Evolutionary conservation across 441 rosid genomes (phyloP).

Genomic region (Melastoma candidum): DNA sequence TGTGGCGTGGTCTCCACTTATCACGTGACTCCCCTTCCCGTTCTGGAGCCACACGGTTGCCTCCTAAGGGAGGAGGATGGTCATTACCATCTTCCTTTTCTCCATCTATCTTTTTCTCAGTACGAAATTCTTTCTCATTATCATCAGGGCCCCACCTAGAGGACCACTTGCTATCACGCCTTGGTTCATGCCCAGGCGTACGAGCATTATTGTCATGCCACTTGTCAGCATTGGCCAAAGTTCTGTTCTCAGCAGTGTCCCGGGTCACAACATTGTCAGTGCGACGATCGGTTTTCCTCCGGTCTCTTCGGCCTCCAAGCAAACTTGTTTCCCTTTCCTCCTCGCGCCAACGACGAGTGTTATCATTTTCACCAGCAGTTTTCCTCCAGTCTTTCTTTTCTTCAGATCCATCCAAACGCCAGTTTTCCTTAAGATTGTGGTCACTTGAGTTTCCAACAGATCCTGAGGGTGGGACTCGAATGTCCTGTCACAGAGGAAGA

Average conservation of each 20-base stretch:
- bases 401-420: conserved; percentile 79
- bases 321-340: conserved; percentile 96
- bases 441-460: conserved; percentile 50
- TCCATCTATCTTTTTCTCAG: conserved; percentile 52
- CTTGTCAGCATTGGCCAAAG: conserved; percentile 53
- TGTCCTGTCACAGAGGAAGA: conserved; percentile 40
- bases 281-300: conserved; percentile 74
- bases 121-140: conserved; percentile 70
- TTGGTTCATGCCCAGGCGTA: conserved; percentile 38
- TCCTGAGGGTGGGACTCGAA: conserved; percentile 42
- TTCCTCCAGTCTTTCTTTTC: conserved; percentile 88
- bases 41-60: conserved; percentile 41
- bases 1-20: conserved; percentile 97
- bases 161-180: conserved; percentile 92
- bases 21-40: conserved; percentile 83
- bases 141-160: conserved; percentile 99
- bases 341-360: conserved; percentile 81
- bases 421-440: conserved; percentile 55
- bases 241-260: conserved; percentile 50
- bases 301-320: conserved; percentile 68
- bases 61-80: conserved; percentile 29
- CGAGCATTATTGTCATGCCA: conserved; percentile 47
- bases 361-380: conserved; percentile 43
- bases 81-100: conserved; percentile 69
- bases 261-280: conserved; percentile 35